Evolutionary conservation across 192 early-diverging fungal genomes (phyloP).

Genomic region (Phlyctochytrium planicorne): DNA sequence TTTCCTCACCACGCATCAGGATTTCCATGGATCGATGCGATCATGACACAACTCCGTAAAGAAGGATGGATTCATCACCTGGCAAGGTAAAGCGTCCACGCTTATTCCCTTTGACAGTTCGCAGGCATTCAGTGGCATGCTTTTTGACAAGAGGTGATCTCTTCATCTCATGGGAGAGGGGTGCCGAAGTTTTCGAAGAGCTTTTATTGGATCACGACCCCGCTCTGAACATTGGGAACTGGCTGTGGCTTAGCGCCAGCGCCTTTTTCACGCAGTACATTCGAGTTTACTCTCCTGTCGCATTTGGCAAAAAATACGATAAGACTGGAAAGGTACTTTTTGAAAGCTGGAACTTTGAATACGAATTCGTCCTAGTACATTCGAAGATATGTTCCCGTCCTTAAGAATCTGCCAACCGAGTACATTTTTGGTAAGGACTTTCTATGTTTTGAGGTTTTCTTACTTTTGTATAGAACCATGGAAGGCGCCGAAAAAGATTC

Average conservation of each 20-base stretch:
- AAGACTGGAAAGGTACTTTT: background rate
- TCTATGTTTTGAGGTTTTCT: background rate
- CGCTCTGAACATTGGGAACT: slow-evolving; percentile 30
- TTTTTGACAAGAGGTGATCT: slow-evolving; percentile 37
- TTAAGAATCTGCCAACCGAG: slow-evolving; percentile 23
- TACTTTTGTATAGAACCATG: slow-evolving; percentile 7
- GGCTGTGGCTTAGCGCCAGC: slow-evolving; percentile 35
- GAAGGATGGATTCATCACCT: slow-evolving; percentile 44
- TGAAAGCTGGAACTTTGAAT: background rate
- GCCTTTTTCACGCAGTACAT: slow-evolving; percentile 33
- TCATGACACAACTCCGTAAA: slow-evolving; percentile 29
- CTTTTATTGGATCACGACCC: slow-evolving; percentile 28
- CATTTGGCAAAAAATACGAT: slow-evolving; percentile 31
- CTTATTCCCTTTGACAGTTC: background rate
- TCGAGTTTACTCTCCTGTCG: slow-evolving; percentile 29
- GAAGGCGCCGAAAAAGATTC: slow-evolving; percentile 12
- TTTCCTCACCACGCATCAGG: no score
- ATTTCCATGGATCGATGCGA: slow-evolving; percentile 40
- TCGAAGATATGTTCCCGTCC: slow-evolving; percentile 22
- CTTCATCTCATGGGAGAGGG: slow-evolving; percentile 31
- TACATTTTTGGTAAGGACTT: slow-evolving; percentile 25
- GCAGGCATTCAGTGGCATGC: slow-evolving; percentile 27
- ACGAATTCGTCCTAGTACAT: slow-evolving; percentile 10
- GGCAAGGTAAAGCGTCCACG: slow-evolving; percentile 9
- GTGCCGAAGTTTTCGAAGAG: slow-evolving; percentile 34